phyloP scores from a whole-genome alignment of 768 basidiomycete genomes.

The Amanita pseudoporphyria region DNA sequence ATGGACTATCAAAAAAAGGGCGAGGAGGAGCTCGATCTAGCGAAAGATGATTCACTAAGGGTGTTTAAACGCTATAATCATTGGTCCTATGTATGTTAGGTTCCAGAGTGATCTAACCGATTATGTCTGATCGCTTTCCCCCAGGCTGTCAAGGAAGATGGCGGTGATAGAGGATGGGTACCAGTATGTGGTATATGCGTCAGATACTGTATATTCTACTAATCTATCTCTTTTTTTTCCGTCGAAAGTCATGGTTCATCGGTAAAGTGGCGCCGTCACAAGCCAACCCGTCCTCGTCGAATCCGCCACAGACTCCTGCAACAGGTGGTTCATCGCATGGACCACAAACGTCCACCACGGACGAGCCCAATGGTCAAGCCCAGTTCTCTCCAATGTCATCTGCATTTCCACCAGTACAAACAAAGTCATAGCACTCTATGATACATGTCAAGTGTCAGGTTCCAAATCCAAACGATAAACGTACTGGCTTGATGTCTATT shows the following conservation, averaged over 20 bases:
- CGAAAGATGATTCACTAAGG: constrained; percentile 79
- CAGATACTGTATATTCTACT: not conserved
- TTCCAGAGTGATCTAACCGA: constrained; percentile 2
- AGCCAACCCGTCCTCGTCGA: constrained; percentile 27
- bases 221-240: no score
- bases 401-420: constrained; percentile 55
- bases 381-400: constrained; percentile 77
- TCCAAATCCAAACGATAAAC: no score
- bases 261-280: constrained; percentile 52
- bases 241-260: constrained; percentile 91
- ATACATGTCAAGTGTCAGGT: not conserved
- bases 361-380: constrained; percentile 30
- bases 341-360: constrained; percentile 19
- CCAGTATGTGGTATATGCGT: constrained; percentile 42
- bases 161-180: constrained; percentile 94
- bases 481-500: not conserved
- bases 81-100: constrained; percentile 75
- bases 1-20: constrained; percentile 97
- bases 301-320: constrained; percentile 36
- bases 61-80: constrained; percentile 99
- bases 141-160: constrained; percentile 88
- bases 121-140: constrained; percentile 4
- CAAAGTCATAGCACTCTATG: constrained; percentile 11
- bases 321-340: constrained; percentile 23
- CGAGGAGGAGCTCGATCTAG: constrained; percentile 83